These are phyloP conservation scores for Beauveria varroae DNA, from an alignment of 2,329 filamentous ascomycete genomes.

Conservation along the genomic window DNA sequence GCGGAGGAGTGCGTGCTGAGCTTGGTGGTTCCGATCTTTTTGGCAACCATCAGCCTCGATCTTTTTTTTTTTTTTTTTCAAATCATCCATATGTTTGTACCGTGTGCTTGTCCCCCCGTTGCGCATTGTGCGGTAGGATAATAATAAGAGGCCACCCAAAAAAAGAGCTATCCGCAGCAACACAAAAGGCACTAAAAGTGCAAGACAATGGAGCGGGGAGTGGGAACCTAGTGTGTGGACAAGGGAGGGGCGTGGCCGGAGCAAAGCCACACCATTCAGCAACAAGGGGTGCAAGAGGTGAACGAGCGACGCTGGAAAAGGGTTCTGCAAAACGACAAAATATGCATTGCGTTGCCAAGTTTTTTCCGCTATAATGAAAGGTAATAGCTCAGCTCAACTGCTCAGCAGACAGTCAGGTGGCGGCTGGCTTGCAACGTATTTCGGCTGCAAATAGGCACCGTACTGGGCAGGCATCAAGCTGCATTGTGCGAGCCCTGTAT, in stretches of 20 bases:
- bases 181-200: background rate
- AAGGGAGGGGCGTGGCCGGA: background rate
- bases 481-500: too few species aligned
- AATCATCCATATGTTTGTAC: background rate
- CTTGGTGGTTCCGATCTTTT: background rate
- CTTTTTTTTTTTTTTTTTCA: background rate
- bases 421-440: too few species aligned
- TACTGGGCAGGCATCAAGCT: too few species aligned
- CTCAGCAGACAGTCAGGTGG: too few species aligned
- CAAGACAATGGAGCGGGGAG: constrained; percentile 1
- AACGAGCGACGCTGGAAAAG: background rate
- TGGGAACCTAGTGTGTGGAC: background rate
- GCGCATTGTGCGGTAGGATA: background rate
- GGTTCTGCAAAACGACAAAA: too few species aligned
- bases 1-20: background rate
- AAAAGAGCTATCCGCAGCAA: background rate
- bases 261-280: background rate
- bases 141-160: background rate
- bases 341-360: too few species aligned
- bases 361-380: too few species aligned
- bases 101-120: background rate
- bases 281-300: background rate
- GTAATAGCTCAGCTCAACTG: too few species aligned
- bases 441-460: too few species aligned
- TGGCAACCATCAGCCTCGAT: background rate